phyloP scores from a whole-genome alignment of 768 basidiomycete genomes.

The Lentinula raphanica region DNA sequence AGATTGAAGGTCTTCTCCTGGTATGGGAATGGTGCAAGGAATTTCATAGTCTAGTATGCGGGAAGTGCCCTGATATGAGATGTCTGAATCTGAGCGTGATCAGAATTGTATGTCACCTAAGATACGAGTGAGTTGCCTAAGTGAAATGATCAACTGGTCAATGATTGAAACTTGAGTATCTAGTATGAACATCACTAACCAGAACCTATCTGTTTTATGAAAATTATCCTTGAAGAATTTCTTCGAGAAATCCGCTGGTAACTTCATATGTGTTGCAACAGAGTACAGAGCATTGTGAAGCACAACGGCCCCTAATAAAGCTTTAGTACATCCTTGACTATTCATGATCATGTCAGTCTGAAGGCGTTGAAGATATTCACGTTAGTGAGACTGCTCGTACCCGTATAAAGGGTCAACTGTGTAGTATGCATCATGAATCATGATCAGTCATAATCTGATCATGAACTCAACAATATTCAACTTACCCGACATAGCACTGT shows the following conservation, averaged over 20 bases:
- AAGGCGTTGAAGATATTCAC: neutral
- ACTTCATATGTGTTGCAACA: neutral
- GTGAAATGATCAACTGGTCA: neutral
- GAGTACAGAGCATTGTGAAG: conserved; percentile 8
- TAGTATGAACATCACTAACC: neutral
- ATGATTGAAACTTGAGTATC: no score
- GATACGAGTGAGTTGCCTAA: neutral
- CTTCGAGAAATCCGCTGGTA: conserved; percentile 9
- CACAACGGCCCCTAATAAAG: conserved; percentile 10
- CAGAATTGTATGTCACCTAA: neutral
- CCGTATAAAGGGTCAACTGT: conserved; percentile 13
- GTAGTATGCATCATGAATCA: no score
- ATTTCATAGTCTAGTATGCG: conserved; percentile 12
- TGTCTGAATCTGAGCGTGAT: neutral
- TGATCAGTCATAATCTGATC: no score
- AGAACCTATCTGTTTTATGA: conserved; percentile 1
- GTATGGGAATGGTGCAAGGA: conserved; percentile 8
- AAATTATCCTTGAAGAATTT: conserved; percentile 10
- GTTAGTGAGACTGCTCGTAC: conserved; percentile 3
- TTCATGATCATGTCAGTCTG: neutral
- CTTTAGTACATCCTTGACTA: conserved; percentile 17
- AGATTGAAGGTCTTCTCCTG: conserved; percentile 7
- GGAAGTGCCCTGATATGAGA: neutral
- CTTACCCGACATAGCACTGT: conserved; percentile 5
- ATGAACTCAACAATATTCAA: no score